A percentile compares a stretch with the other conserved stretches of the same genome.
These are phyloP conservation scores for Parastagonospora nodorum DNA, from an alignment of 2,329 filamentous ascomycete genomes.

Conservation along the genomic window DNA sequence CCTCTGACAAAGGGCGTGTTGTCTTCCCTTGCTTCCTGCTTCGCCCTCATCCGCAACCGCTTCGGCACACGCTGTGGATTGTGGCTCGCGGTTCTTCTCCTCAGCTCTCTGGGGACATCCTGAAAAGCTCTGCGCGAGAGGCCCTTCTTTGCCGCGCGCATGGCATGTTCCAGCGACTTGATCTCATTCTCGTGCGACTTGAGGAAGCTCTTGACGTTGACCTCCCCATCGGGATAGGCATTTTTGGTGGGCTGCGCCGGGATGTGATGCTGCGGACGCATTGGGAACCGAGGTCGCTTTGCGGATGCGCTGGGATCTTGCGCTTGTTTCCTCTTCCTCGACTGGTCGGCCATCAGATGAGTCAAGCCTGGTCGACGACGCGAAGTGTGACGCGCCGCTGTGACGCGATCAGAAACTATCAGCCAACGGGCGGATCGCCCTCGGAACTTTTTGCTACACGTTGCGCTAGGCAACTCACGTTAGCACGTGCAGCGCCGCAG, in stretches of 20 bases:
- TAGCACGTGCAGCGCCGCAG: constrained; percentile 9
- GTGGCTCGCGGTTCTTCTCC: constrained; percentile 89
- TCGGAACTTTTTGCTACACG: constrained; percentile 3
- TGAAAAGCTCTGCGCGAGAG: constrained; percentile 81
- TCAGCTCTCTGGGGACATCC: constrained; percentile 80
- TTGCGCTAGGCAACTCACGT: constrained; percentile 9
- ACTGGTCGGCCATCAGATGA: constrained; percentile 19
- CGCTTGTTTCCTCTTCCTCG: constrained; percentile 31
- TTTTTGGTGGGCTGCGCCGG: constrained; percentile 40
- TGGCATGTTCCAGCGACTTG: constrained; percentile 78
- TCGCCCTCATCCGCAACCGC: constrained; percentile 71
- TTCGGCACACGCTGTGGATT: constrained; percentile 90
- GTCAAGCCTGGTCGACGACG: background rate
- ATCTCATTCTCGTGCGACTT: constrained; percentile 89
- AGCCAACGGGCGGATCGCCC: background rate
- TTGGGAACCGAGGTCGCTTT: constrained; percentile 35
- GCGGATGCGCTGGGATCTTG: constrained; percentile 14
- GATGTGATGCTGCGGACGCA: constrained; percentile 35
- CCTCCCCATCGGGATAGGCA: constrained; percentile 72
- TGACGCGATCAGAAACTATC: background rate
- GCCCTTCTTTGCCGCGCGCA: constrained; percentile 71
- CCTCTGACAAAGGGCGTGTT: constrained; percentile 83
- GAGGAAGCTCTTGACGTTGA: constrained; percentile 85
- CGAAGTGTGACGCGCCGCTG: background rate
- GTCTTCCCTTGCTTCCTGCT: constrained; percentile 79